Evolutionary conservation across 371 early-diverging fungal genomes (phyloP), one percentile per base, ranked within the genome.

Genomic region (Umbelopsis sp.): DNA sequence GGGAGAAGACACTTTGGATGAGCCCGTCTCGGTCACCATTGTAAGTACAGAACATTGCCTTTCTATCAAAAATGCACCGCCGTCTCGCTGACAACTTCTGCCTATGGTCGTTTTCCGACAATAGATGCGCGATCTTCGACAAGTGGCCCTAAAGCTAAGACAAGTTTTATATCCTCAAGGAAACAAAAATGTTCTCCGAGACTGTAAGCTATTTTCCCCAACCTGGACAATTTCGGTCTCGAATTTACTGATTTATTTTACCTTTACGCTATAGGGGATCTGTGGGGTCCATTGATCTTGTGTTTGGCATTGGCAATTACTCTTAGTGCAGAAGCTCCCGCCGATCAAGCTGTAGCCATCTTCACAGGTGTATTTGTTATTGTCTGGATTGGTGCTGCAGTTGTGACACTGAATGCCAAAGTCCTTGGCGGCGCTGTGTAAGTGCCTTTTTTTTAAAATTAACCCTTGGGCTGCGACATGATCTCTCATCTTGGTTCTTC

Each of bases 201-300:
- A 95, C 67, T 95, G 94, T 92, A 82, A 70, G 86, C 80, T 65
- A 51, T 9, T 38, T 44, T 50, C 9, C 41, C 41, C 2, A 63
- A 32, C 50, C 66, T 65, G 72, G 76, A 50, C 74, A 38, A 65
- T 66, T 32, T 53, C 16, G 4, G 12, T 41, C 44, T 35, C 22
- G 4, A 22, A 41, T 41, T 65, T 50, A 35, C 35, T 63, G 41
- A 32, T 25, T 14, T n/a, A 50, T 8, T 32, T 63, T 22, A 22
- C 22, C 22, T 22, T 50, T 63, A 3, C 25, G 44, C 50, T 6
- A 10, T 20, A 93, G 94, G 96, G 95, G 97, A 97, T 80, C 81
- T 96, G 32, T 97, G 97, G 97, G 97, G 97, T 5, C 97, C 97
- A 22, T 83, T 97, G 57, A 80, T 97, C 63, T 85, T 97, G 70